These are phyloP conservation scores for Pseudonectria foliicola DNA, from an alignment of 2,329 filamentous ascomycete species.

Conservation along the genomic window DNA sequence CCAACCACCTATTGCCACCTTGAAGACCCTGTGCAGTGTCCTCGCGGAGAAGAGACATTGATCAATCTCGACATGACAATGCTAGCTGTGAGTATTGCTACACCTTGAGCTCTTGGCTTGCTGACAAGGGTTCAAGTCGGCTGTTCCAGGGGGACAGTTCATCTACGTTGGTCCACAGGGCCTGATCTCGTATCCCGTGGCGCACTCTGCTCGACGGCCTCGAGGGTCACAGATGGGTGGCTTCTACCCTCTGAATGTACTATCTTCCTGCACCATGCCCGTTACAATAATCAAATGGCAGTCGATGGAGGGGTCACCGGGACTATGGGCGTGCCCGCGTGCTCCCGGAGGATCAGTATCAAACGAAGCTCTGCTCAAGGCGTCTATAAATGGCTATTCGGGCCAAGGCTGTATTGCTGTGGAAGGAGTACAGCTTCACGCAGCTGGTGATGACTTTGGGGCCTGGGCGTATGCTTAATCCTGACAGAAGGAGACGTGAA, in stretches of 20 bases:
- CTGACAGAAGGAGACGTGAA: not conserved
- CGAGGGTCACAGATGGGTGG: slow-evolving; percentile 41
- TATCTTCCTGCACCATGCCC: slow-evolving; percentile 16
- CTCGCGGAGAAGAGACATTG: slow-evolving; percentile 19
- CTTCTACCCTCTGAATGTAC: slow-evolving; percentile 32
- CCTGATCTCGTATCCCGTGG: slow-evolving; percentile 45
- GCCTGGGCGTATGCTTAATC: slow-evolving; percentile 34
- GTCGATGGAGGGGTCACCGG: slow-evolving; percentile 11
- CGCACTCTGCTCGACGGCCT: slow-evolving; percentile 48
- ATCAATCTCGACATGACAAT: slow-evolving; percentile 22
- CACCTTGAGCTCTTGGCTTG: accelerated
- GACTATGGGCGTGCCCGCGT: slow-evolving; percentile 23
- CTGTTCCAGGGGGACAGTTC: slow-evolving; percentile 56
- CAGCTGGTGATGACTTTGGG: slow-evolving; percentile 21
- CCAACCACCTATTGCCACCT: slow-evolving; percentile 22
- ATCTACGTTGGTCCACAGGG: slow-evolving; percentile 51
- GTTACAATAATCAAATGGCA: slow-evolving; percentile 19
- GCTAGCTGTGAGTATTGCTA: slow-evolving; percentile 15
- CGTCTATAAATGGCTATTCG: slow-evolving; percentile 15
- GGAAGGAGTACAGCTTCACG: slow-evolving; percentile 25
- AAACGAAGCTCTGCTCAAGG: slow-evolving; percentile 20
- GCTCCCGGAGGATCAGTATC: slow-evolving; percentile 6
- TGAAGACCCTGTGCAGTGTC: slow-evolving; percentile 14
- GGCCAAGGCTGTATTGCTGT: slow-evolving; percentile 25
- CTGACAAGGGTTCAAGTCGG: slow-evolving; percentile 25